Base-by-base conservation (phyloP, 2,329 filamentous ascomycete genomes). In the Trichophyton mentagrophytes region DNA sequence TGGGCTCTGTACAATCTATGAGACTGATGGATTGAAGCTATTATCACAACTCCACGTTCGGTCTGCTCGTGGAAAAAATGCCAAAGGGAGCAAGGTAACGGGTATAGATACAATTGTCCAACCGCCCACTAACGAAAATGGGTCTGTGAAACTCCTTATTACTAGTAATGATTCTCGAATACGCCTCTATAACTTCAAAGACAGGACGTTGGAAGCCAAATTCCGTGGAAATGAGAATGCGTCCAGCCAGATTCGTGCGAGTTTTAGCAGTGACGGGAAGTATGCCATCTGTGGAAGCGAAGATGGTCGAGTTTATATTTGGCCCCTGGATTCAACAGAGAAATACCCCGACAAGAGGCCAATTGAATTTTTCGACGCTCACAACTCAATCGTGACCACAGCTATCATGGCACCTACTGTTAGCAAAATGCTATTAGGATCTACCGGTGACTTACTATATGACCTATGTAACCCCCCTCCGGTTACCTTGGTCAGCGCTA, bases 81-180 rank as follows among this genome's bases (percentile, higher is more conserved):
- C 91, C 3, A 96, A 95, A 71, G 92, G 92, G 4, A 96, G 90
- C 76, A 99, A 99, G 71, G 96, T 99, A 66, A 97, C 93, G 0
- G 91, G 90, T 5, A 96, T 99, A 59, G 85, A 92, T 68, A 87
- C 90, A 0, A 85, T 86, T 65, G 73, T 77, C 15, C 78, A 84
- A 57, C 84, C 85, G 3, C 78, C 79, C 1, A 76, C 79, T 22
- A 76, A 81, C 58, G 76, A 77, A 1, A 81, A 81, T 40, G 83
- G 83, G 0, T 87, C 91, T 59, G 81, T 89, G 58, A 95, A 95
- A 68, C 78, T 99, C 2, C 78, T 99, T 5, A 85, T 99, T 61
- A 95, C 90, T 1, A 96, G 91, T 66, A 99, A 97, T 67, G 93
- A 99, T 71, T 96, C 92, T 0, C 84, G 93, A 22, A 83, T 97